Evolutionary conservation across 139 green algal genomes (phyloP).

Genomic region (Haematococcus lacustris): DNA sequence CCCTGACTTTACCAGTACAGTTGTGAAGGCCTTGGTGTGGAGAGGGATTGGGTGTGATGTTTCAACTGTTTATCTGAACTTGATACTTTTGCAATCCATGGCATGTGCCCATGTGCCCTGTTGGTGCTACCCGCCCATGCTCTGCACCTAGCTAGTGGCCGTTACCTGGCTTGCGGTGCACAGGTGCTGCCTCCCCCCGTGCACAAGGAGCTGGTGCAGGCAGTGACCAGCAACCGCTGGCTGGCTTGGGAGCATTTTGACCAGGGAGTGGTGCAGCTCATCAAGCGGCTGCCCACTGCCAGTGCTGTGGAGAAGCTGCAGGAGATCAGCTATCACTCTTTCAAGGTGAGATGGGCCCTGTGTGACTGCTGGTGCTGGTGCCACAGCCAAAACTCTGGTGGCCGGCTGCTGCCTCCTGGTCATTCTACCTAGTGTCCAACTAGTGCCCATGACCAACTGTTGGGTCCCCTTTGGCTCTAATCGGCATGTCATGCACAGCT

Average conservation of each 20-base stretch:
- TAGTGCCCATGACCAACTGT: neutral
- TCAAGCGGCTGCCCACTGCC: conserved; percentile 18
- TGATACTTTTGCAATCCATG: too few relatives aligned
- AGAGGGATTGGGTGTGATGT: too few relatives aligned
- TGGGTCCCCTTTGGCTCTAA: neutral
- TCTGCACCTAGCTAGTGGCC: too few relatives aligned
- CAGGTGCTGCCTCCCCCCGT: conserved; percentile 9
- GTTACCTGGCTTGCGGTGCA: too few relatives aligned
- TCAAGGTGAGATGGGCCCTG: conserved; percentile 5
- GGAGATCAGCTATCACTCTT: conserved; percentile 19
- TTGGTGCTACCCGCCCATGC: too few relatives aligned
- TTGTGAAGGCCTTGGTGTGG: too few relatives aligned
- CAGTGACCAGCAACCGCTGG: conserved; percentile 16
- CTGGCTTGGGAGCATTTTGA: conserved; percentile 21
- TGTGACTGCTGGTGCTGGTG: neutral
- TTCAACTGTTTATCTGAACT: too few relatives aligned
- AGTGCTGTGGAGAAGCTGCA: conserved; percentile 26
- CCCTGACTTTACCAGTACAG: too few relatives aligned
- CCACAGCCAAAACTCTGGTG: too few relatives aligned
- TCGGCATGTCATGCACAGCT: neutral
- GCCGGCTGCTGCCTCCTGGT: too few relatives aligned
- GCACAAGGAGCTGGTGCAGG: conserved; percentile 13
- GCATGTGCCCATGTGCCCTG: too few relatives aligned
- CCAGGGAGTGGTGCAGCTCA: conserved; percentile 20
- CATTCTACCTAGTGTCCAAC: neutral